These are phyloP conservation scores for Bigelowiella natans DNA, from an alignment of 78 protist genomes.

Conservation along the genomic window DNA sequence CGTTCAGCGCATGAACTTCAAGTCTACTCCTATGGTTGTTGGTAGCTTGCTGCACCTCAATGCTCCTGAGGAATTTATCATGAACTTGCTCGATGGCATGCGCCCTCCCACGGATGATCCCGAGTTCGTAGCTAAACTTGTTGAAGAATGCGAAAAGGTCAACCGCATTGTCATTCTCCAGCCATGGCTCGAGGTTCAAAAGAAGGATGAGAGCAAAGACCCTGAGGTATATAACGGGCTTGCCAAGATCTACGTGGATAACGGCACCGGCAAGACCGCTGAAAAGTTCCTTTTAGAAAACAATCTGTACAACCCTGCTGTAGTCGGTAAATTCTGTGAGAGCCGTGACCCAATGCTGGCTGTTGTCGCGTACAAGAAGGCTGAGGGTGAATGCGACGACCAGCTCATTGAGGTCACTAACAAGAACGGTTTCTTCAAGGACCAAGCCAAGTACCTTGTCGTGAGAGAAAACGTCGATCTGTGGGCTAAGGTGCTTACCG, in stretches of 20 bases:
- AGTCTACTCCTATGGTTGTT: conserved; percentile 80
- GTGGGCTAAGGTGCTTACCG: conserved; percentile 85
- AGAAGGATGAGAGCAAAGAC: conserved; percentile 67
- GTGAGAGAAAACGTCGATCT: conserved; percentile 85
- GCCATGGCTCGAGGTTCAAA: conserved; percentile 91
- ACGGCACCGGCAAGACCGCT: conserved; percentile 54
- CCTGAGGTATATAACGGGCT: conserved; percentile 93
- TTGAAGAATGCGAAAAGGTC: conserved; percentile 87
- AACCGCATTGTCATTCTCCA: conserved; percentile 84
- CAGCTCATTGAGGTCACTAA: conserved; percentile 90
- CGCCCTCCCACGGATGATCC: conserved; percentile 51
- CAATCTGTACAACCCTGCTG: conserved; percentile 65
- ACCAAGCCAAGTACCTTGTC: conserved; percentile 91
- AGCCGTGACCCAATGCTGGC: conserved; percentile 96
- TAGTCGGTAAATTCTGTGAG: conserved; percentile 91
- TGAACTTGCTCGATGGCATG: conserved; percentile 60
- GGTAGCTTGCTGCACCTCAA: conserved; percentile 92
- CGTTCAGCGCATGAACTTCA: conserved; percentile 57
- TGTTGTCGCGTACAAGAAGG: conserved; percentile 71
- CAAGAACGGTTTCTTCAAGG: conserved; percentile 83
- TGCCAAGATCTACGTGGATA: conserved; percentile 94
- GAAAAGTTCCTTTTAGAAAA: conserved; percentile 85
- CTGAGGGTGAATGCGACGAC: conserved; percentile 75
- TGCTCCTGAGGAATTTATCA: conserved; percentile 79
- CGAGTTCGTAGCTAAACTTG: conserved; percentile 65